Evolutionary conservation across 202 grass and related monocot genomes (phyloP), one percentile per base, ranked within the genome.

Genomic region (Zoysia matrella): DNA sequence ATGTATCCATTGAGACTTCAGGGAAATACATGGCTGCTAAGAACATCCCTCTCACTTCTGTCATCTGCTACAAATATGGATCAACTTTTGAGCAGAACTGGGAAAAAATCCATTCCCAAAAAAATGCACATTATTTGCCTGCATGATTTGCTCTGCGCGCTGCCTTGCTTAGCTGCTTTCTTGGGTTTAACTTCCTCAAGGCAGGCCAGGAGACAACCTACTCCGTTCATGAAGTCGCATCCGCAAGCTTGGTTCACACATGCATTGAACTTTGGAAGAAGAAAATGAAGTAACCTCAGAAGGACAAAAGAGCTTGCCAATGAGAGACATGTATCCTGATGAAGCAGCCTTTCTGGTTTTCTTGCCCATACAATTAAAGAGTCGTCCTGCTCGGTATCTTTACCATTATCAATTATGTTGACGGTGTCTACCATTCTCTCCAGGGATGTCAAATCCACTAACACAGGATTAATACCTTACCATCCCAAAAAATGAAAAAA

Each of bases 251-350:
- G 30, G 30, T 36, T 36, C 30, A 36, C 30, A 36, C 30, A 36
- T 36, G 30, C 30, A 36, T 81, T 84, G 66, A 94, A 56, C 42
- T 88, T 91, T 8, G 88, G 91, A 84, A 94, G 50, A 68, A 94
- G 72, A 46, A 82, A 72, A 82, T 81, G 77, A 74, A 94, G 83
- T 72, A 94, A 83, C 62, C 88, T 81, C 76, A 84, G 75, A 18
- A 91, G 71, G 63, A 89, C 69, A 73, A 94, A 94, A 39, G 83
- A 74, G 62, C 76, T 89, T 46, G 91, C 91, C 64, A 94, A 82
- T 72, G 83, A 88, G 71, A 94, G 83, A 51, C 87, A 94, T 18
- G 86, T 86, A 82, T 94, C 91, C 64, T 91, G 83, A 68, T 94
- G 86, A 73, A 94, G 86, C 68, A 94, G 81, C 72, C 89, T 86